A percentile compares a stretch with the other conserved stretches of the same genome.
phyloP scores from a whole-genome alignment of 2,329 filamentous ascomycete genomes.

The Colletotrichum camelliae region DNA sequence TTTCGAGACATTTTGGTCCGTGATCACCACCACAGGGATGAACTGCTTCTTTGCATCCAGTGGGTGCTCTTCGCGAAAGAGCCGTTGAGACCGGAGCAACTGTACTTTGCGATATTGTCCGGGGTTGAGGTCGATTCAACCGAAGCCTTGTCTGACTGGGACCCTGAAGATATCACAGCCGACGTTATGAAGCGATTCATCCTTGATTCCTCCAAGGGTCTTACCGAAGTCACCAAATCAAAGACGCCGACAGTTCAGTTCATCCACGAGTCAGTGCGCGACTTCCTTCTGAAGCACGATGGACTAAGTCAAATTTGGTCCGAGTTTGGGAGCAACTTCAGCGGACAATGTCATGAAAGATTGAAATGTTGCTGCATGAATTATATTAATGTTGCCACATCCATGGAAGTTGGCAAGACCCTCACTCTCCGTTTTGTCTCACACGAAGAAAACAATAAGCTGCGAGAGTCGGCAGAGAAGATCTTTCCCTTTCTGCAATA shows the following conservation, averaged over 20 bases:
- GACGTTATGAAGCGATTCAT: constrained; percentile 37
- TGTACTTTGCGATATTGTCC: constrained; percentile 44
- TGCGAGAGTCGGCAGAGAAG: not conserved
- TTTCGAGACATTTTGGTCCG: constrained; percentile 53
- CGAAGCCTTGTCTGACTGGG: constrained; percentile 15
- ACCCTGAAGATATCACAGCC: constrained; percentile 15
- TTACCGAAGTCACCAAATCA: constrained; percentile 43
- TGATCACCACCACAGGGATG: constrained; percentile 43
- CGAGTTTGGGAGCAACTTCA: not conserved
- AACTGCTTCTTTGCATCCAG: constrained; percentile 48
- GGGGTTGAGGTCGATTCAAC: constrained; percentile 15
- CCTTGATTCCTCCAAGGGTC: constrained; percentile 47
- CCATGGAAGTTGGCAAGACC: not conserved
- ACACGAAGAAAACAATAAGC: no score
- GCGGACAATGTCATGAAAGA: not conserved
- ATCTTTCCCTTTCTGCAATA: not conserved
- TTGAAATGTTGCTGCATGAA: not conserved
- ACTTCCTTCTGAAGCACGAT: constrained; percentile 45
- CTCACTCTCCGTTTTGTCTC: no score
- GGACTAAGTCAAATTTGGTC: not conserved
- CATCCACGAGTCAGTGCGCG: constrained; percentile 51
- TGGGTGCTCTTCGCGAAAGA: constrained; percentile 53
- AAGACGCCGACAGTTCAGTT: constrained; percentile 44
- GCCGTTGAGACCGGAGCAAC: constrained; percentile 44
- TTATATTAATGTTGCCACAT: not conserved